Conservation (phyloP, 129 eudicot species). For the Deinandra increscens region DNA sequence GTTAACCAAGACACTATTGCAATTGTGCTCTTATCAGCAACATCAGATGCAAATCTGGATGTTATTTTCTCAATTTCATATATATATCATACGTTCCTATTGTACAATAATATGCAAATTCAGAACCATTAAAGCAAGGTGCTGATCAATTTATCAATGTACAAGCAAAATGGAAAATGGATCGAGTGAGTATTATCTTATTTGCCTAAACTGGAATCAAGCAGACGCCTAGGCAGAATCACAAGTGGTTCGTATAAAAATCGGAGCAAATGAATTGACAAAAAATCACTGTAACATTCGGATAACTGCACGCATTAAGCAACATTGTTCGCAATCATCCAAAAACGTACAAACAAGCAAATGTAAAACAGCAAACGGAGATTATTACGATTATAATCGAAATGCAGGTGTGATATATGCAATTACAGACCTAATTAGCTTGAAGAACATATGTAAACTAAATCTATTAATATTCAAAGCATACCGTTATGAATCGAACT, state of each 20-base stretch:
- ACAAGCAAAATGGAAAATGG: no score
- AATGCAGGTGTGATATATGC: not conserved
- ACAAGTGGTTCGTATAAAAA: no score
- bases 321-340: not conserved
- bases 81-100: no score
- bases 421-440: constrained; percentile 9
- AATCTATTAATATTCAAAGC: not conserved
- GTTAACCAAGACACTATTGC: not conserved
- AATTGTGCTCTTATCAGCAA: not conserved
- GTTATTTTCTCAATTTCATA: no score
- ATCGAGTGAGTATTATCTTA: no score
- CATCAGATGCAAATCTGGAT: not conserved
- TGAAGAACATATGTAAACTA: not conserved
- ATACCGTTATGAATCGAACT: not conserved
- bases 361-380: not conserved
- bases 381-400: not conserved
- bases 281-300: not conserved
- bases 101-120: no score
- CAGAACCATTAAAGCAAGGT: no score
- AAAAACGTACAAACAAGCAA: not conserved
- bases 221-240: no score
- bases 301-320: not conserved
- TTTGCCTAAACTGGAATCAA: no score
- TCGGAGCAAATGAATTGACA: not conserved
- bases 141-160: no score